Evolutionary conservation across 2,329 filamentous ascomycete genomes (phyloP).

Genomic region (Emmonsiellopsis sp.): DNA sequence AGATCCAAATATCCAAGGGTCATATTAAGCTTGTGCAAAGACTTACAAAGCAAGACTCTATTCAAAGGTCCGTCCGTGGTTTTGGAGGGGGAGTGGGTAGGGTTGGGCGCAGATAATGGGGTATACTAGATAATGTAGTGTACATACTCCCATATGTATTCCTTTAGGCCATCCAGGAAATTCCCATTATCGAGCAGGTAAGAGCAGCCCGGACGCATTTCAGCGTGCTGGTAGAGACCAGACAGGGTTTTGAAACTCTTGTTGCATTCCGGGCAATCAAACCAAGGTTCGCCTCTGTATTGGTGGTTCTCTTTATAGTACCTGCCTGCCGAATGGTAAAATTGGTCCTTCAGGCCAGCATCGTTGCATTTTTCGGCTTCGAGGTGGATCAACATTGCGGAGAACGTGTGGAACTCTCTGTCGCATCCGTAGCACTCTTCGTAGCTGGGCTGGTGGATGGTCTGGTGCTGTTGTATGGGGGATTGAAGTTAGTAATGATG

Average conservation of each 20-base stretch:
- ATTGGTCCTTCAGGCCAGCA: no score
- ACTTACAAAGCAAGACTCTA: not conserved
- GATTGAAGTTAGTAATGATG: not conserved
- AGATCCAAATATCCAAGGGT: no score
- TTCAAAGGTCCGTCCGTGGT: no score
- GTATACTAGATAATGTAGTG: no score
- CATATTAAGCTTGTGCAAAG: not conserved
- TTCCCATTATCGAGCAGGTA: not conserved
- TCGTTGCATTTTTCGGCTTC: constrained; percentile 10
- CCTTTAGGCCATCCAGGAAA: not conserved
- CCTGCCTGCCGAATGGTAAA: constrained; percentile 1
- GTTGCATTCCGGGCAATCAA: constrained; percentile 12
- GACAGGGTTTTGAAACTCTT: constrained; percentile 10
- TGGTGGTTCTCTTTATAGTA: not conserved
- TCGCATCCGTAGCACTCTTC: constrained; percentile 15
- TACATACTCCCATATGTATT: not conserved
- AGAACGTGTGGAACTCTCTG: constrained; percentile 13
- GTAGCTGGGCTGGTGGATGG: constrained; percentile 9
- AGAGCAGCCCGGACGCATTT: constrained; percentile 6
- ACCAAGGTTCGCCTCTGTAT: constrained; percentile 4
- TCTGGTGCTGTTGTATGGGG: constrained; percentile 11
- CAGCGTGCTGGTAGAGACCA: constrained; percentile 16
- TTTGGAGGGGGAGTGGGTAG: no score
- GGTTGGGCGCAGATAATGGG: no score
- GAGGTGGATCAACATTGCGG: constrained; percentile 19